Base-by-base conservation (phyloP, 2,329 filamentous ascomycete species). In the Aspergillus sp. region DNA sequence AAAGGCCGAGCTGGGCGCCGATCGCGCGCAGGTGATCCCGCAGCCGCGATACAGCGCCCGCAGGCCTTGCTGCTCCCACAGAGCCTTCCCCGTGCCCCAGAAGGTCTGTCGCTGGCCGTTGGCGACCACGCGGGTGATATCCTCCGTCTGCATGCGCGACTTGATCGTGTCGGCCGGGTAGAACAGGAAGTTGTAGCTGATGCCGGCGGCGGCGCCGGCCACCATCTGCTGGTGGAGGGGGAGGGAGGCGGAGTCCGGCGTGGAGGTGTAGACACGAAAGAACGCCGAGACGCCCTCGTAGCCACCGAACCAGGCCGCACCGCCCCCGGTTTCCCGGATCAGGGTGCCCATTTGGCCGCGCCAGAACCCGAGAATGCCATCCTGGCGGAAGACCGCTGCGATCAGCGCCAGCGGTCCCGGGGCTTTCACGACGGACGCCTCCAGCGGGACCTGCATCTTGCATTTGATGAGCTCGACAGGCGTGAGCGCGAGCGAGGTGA, bases 151-250 rank as follows among this genome's bases (percentile, higher is more conserved):
- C 87, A 99, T 96, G 45, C 93, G 86, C 16, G 89, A 95, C 76
- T 99, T 99, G 77, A 99, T 88, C 0, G 94, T 99, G 70, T 99
- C 94, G 46, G 94, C 94, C 0, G 94, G 94, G 70, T 94, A 99
- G 78, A 97, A 97, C 19, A 96, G 76, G 69, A 97, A 97, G 71
- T 99, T 99, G 76, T 99, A 99, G 32, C 86, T 87, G 76, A 97
- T 89, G 49, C 94, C 94, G 3, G 93, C 94, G 6, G 86, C 84
- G 2, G 93, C 93, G 40, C 93, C 93, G 1, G 92, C 89, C 17
- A 90, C 69, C 66, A 95, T 90, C 71, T 96, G 91, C 73, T 97
- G 91, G 81, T 88, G 89, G 4, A 97, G 72, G 4, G 90, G 88
- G 9, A 97, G 76, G 1, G 85, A 78, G 45, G 81, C 75, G 4